Percentiles rank a stretch among this genome's conserved stretches.
phyloP scores from a whole-genome alignment of 352 stramenopile species.

The Poterioochromonas sp. region DNA sequence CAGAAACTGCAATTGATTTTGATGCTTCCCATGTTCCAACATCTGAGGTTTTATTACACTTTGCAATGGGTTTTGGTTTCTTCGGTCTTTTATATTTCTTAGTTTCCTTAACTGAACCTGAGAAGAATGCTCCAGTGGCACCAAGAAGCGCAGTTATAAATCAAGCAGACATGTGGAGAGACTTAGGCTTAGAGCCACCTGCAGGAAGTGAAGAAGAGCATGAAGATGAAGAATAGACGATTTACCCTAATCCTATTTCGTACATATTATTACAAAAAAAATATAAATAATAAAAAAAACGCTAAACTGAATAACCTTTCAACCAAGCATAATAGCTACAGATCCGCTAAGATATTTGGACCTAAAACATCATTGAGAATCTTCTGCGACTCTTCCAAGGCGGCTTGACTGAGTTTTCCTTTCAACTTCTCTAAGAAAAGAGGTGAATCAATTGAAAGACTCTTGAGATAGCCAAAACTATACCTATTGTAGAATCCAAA shows the following conservation, averaged over 20 bases:
- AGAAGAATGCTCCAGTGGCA: not conserved
- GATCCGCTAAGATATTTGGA: not conserved
- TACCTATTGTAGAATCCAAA: too few species aligned
- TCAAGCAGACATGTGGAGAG: not conserved
- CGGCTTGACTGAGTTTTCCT: not conserved
- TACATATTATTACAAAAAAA: too few species aligned
- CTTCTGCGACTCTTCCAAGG: not conserved
- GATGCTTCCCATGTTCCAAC: constrained; percentile 12
- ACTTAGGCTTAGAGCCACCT: not conserved
- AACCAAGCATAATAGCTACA: too few species aligned
- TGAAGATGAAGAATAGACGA: not conserved
- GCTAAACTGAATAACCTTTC: not conserved
- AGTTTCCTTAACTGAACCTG: not conserved
- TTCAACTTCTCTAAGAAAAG: constrained; percentile 5
- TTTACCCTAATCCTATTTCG: too few species aligned
- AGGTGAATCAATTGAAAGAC: too few species aligned
- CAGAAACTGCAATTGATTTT: constrained; percentile 22
- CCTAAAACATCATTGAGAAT: constrained; percentile 8
- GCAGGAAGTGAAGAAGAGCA: not conserved
- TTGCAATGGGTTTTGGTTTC: not conserved
- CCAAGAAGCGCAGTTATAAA: constrained; percentile 35
- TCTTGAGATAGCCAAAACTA: too few species aligned
- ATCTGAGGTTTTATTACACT: not conserved
- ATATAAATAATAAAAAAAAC: too few species aligned
- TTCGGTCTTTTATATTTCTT: not conserved